These are phyloP conservation scores for Saccharomycopsis oosterbeekiorum DNA, from an alignment of 805 yeast genomes.

Conservation along the genomic window DNA sequence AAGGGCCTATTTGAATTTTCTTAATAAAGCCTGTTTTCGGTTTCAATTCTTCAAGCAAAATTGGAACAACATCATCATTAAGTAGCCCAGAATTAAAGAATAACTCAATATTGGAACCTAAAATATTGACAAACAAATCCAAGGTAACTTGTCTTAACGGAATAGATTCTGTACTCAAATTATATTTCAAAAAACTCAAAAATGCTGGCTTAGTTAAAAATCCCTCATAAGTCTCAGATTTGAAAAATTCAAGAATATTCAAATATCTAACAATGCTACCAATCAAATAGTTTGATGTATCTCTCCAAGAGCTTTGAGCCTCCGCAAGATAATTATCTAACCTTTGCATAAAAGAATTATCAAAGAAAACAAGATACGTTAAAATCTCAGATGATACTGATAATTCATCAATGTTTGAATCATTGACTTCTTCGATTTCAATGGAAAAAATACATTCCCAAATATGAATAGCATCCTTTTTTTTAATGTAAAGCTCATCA, in stretches of 20 bases:
- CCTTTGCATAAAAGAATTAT: not conserved
- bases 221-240: slow-evolving; percentile 24
- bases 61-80: slow-evolving; percentile 34
- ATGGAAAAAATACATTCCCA: slow-evolving; percentile 7
- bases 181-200: slow-evolving; percentile 19
- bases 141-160: slow-evolving; percentile 53
- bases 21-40: slow-evolving; percentile 50
- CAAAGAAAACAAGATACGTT: slow-evolving; percentile 18
- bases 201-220: slow-evolving; percentile 21
- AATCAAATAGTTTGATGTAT: slow-evolving; percentile 3
- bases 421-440: not conserved
- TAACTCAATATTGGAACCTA: slow-evolving; percentile 41
- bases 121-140: slow-evolving; percentile 46
- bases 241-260: slow-evolving; percentile 14
- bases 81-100: slow-evolving; percentile 21
- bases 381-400: slow-evolving; percentile 23
- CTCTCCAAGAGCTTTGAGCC: not conserved
- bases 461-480: not conserved
- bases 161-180: slow-evolving; percentile 31
- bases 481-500: slow-evolving; percentile 21
- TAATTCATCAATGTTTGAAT: slow-evolving; percentile 14
- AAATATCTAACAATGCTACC: slow-evolving; percentile 7
- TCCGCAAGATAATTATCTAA: not conserved
- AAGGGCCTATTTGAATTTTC: slow-evolving; percentile 75
- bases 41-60: slow-evolving; percentile 42